Evolutionary conservation across 192 early-diverging fungal genomes (phyloP).

Genomic region (Paraglomus brasilianum): DNA sequence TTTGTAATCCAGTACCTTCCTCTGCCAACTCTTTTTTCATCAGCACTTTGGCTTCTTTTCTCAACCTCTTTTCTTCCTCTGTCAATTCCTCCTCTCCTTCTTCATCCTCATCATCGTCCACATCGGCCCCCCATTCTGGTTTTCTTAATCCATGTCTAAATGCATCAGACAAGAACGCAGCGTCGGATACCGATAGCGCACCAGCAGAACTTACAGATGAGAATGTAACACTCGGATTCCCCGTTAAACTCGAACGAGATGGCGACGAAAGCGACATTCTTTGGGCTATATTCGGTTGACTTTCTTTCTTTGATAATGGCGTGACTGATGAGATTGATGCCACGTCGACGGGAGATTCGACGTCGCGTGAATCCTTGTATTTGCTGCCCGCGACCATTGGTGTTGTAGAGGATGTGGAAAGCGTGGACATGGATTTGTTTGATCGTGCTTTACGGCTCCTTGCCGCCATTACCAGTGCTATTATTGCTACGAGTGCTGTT

Average conservation of each 20-base stretch:
- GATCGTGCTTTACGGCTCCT: too few species aligned
- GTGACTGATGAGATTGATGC: background rate
- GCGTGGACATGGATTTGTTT: background rate
- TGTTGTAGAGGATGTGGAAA: background rate
- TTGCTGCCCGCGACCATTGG: slow-evolving; percentile 16
- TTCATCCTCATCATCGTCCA: slow-evolving; percentile 1
- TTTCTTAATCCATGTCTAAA: slow-evolving; percentile 16
- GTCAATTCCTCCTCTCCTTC: background rate
- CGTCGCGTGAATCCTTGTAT: background rate
- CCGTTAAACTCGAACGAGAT: too few species aligned
- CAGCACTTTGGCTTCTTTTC: slow-evolving; percentile 24
- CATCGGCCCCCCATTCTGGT: slow-evolving; percentile 12
- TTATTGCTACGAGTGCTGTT: too few species aligned
- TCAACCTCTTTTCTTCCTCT: background rate
- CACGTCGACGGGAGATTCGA: slow-evolving; percentile 1
- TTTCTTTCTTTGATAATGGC: slow-evolving; percentile 10
- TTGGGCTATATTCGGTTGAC: too few species aligned
- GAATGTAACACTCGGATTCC: too few species aligned
- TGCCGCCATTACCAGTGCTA: too few species aligned
- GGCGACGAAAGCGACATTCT: too few species aligned
- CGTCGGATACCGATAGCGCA: slow-evolving; percentile 1
- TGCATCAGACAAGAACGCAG: slow-evolving; percentile 16
- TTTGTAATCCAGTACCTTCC: slow-evolving; percentile 16
- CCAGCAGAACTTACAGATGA: background rate
- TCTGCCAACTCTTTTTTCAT: slow-evolving; percentile 28